Evolutionary conservation across 305 asterid genomes (phyloP).

Genomic region (Fraxinus latifolia): DNA sequence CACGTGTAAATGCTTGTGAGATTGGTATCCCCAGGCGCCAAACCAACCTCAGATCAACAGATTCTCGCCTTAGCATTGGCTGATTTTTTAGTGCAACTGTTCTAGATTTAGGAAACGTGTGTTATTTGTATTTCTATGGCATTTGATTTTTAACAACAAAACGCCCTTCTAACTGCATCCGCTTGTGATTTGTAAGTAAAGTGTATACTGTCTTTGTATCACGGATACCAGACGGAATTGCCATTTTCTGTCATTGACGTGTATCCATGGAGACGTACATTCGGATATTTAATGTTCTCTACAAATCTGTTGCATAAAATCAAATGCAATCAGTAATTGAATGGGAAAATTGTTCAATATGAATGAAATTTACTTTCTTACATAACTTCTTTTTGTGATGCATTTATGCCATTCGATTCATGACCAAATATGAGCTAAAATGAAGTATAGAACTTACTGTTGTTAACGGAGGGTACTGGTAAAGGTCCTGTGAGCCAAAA

Average conservation of each 20-base stretch:
- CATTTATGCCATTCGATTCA: conserved; percentile 57
- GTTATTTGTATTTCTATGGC: conserved; percentile 1
- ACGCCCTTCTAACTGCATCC: conserved; percentile 11
- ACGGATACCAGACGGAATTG: neutral
- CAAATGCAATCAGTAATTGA: neutral
- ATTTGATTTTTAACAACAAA: neutral
- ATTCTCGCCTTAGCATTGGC: conserved; percentile 67
- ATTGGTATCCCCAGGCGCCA: conserved; percentile 94
- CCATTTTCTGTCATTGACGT: neutral
- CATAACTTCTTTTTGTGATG: neutral
- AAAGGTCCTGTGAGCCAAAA: conserved; percentile 59
- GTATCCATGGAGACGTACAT: neutral
- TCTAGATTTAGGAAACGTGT: conserved; percentile 12
- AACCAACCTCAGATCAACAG: conserved; percentile 61
- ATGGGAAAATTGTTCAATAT: neutral
- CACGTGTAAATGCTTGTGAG: conserved; percentile 94
- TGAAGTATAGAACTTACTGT: conserved; percentile 33
- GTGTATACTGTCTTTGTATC: conserved; percentile 3
- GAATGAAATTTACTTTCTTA: neutral
- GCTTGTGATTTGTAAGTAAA: conserved; percentile 14
- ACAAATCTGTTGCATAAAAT: neutral
- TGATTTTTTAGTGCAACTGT: conserved; percentile 5
- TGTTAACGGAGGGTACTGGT: conserved; percentile 49
- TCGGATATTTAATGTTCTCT: neutral
- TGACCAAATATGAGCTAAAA: conserved; percentile 26